phyloP scores from a whole-genome alignment of 306 rosid genomes.

The Vigna nakashimae region DNA sequence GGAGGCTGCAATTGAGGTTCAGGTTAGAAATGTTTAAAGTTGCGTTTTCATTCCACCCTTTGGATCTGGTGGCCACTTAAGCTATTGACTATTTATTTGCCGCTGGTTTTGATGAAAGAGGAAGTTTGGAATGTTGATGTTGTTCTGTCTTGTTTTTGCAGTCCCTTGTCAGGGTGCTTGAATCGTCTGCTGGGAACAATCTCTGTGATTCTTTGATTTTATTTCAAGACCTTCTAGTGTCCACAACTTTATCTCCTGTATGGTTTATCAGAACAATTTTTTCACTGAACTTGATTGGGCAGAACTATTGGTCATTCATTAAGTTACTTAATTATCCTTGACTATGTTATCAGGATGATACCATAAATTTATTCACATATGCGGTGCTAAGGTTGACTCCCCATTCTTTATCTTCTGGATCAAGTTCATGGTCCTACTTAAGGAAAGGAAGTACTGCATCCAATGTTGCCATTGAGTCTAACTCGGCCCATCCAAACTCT shows the following conservation, averaged over 20 bases:
- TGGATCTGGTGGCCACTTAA: not conserved
- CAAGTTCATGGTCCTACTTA: constrained; percentile 92
- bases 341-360: constrained; percentile 79
- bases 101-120: not conserved
- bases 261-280: constrained; percentile 54
- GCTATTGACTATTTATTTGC: no score
- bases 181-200: constrained; percentile 77
- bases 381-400: constrained; percentile 96
- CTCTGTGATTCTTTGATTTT: constrained; percentile 85
- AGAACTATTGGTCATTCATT: not conserved
- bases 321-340: constrained; percentile 40
- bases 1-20: constrained; percentile 98
- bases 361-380: constrained; percentile 84
- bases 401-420: constrained; percentile 77
- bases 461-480: constrained; percentile 56
- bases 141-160: constrained; percentile 57
- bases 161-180: constrained; percentile 88
- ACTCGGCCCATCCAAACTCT: constrained; percentile 55
- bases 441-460: constrained; percentile 74
- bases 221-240: constrained; percentile 95
- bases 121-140: constrained; percentile 22
- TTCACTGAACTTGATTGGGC: constrained; percentile 23
- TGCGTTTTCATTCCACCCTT: not conserved
- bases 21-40: constrained; percentile 61
- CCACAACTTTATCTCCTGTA: constrained; percentile 97